A percentile compares a stretch with the other conserved stretches of the same genome.
Evolutionary conservation across 2,329 filamentous ascomycete genomes (phyloP).

Genomic region (Mycosphaerella arachidis): DNA sequence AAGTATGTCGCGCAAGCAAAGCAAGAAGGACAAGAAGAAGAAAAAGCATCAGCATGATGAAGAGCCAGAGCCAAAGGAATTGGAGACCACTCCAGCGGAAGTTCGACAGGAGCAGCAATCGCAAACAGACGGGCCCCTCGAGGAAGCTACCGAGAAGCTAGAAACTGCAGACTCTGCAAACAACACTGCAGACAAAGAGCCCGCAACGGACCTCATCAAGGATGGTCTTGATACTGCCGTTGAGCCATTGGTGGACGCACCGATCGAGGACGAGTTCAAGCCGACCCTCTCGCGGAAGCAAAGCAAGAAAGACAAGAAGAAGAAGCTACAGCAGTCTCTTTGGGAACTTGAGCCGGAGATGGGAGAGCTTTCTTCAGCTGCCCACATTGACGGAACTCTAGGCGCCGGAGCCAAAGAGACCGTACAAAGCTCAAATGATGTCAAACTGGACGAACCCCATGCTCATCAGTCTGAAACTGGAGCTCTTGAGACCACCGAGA

Average conservation of each 20-base stretch:
- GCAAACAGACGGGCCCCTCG: no score
- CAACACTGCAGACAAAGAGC: no score
- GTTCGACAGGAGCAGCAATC: no score
- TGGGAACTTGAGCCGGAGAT: conserved; percentile 7
- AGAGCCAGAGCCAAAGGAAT: no score
- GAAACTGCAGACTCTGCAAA: no score
- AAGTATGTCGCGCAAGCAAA: conserved; percentile 6
- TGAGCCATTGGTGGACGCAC: neutral
- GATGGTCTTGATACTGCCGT: neutral
- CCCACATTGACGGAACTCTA: no score
- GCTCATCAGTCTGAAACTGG: neutral
- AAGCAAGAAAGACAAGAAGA: conserved; percentile 30
- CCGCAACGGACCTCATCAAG: neutral
- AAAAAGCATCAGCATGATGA: conserved; percentile 6
- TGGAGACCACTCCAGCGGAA: no score
- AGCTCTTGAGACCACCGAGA: neutral
- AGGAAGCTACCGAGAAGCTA: no score
- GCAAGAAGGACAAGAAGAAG: conserved; percentile 29
- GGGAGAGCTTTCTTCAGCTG: neutral
- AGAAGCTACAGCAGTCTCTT: neutral
- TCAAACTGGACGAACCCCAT: neutral
- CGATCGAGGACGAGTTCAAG: neutral
- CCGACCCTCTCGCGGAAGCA: conserved; percentile 3
- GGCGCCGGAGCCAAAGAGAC: no score
- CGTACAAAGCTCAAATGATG: neutral